Evolutionary conservation across 148 eudicot genomes (phyloP).

Genomic region (Nepenthes mirabilis): DNA sequence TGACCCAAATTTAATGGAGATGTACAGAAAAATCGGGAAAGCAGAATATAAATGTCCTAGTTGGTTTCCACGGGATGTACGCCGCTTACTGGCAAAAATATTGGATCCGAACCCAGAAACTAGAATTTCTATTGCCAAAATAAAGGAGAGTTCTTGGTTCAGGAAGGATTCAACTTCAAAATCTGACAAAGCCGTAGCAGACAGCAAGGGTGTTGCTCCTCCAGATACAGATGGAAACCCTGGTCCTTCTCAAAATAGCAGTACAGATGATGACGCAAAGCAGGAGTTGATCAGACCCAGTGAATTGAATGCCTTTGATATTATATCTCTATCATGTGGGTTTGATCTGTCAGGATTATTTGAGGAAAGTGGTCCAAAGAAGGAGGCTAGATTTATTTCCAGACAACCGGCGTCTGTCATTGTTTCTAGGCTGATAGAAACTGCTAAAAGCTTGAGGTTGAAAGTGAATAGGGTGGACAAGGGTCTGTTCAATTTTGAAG

Average conservation of each 20-base stretch:
- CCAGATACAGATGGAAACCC: conserved; percentile 2
- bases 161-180: conserved; percentile 8
- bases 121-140: conserved; percentile 12
- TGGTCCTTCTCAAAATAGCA: conserved; percentile 12
- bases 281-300: conserved; percentile 6
- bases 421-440: conserved; percentile 16
- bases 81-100: conserved; percentile 10
- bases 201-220: conserved; percentile 1
- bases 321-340: conserved; percentile 13
- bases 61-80: conserved; percentile 12
- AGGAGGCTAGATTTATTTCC: conserved; percentile 18
- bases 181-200: not conserved
- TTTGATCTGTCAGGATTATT: conserved; percentile 15
- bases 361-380: conserved; percentile 11
- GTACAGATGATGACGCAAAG: conserved; percentile 8
- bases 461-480: conserved; percentile 12
- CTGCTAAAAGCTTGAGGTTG: conserved; percentile 12
- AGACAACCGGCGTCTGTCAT: conserved; percentile 10
- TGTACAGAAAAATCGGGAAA: conserved; percentile 13
- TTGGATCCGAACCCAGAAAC: conserved; percentile 18
- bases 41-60: conserved; percentile 15
- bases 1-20: conserved; percentile 15
- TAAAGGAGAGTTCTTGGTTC: conserved; percentile 14
- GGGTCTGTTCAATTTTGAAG: conserved; percentile 16
- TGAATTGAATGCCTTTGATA: conserved; percentile 19